Conservation (phyloP, 768 basidiomycete species). For the Psilocybe subaeruginosa region DNA sequence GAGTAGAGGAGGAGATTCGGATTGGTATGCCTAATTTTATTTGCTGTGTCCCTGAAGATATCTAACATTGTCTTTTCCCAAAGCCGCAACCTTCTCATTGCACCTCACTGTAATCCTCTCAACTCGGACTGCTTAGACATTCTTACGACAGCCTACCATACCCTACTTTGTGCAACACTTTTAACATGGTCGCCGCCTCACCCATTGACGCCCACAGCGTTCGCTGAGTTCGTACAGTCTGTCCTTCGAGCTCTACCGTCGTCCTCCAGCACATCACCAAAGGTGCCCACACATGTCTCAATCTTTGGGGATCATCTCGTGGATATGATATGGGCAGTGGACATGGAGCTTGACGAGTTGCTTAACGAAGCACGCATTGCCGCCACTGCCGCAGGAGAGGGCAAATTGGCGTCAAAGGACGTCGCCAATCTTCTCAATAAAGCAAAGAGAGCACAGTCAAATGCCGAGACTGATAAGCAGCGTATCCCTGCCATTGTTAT, state of each 20-base stretch:
- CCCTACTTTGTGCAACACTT: slow-evolving; percentile 63
- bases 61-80: slow-evolving; percentile 11
- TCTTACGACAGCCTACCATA: slow-evolving; percentile 70
- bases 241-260: slow-evolving; percentile 65
- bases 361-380: slow-evolving; percentile 54
- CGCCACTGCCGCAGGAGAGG: slow-evolving; percentile 37
- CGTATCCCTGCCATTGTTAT: slow-evolving; percentile 60
- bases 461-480: slow-evolving; percentile 66
- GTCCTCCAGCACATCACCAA: slow-evolving; percentile 65
- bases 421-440: slow-evolving; percentile 30
- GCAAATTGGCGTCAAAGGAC: slow-evolving; percentile 26
- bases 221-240: slow-evolving; percentile 67
- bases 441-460: slow-evolving; percentile 49
- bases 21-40: slow-evolving; percentile 51
- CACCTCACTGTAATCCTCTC: slow-evolving; percentile 61
- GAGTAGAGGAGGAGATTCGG: slow-evolving; percentile 60
- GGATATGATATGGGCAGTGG: slow-evolving; percentile 83
- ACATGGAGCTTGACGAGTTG: slow-evolving; percentile 76
- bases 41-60: slow-evolving; percentile 6
- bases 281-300: slow-evolving; percentile 43
- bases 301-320: slow-evolving; percentile 72
- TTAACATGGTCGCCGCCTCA: slow-evolving; percentile 55
- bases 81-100: slow-evolving; percentile 65
- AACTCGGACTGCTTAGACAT: slow-evolving; percentile 55
- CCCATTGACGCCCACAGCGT: slow-evolving; percentile 47